Percentiles rank a stretch among this genome's conserved stretches.
phyloP scores from a whole-genome alignment of 1,284 basidiomycete species.

The Chiua sp. region DNA sequence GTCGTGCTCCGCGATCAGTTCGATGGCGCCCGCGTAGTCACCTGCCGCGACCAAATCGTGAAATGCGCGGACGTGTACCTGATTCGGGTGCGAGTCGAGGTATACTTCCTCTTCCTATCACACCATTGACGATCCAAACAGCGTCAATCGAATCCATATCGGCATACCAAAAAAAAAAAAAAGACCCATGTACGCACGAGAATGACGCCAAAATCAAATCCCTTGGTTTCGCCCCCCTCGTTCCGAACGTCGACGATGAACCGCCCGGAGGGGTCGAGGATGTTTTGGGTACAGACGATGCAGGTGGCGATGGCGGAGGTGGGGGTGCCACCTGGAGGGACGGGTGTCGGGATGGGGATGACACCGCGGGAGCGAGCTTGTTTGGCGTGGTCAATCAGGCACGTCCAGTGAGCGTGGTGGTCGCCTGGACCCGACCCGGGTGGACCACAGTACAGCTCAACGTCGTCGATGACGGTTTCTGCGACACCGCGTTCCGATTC shows the following conservation, averaged over 20 bases:
- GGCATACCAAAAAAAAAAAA: neutral
- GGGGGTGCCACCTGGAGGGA: neutral
- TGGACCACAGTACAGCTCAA: conserved; percentile 31
- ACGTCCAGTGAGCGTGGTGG: conserved; percentile 34
- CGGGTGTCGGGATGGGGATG: neutral
- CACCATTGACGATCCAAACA: too few species aligned
- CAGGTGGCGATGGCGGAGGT: conserved; percentile 9
- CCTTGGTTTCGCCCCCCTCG: conserved; percentile 27
- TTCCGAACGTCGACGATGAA: conserved; percentile 32
- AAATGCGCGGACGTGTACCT: conserved; percentile 27
- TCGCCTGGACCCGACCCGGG: conserved; percentile 27
- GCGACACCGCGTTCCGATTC: conserved; percentile 9
- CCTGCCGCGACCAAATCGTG: conserved; percentile 29
- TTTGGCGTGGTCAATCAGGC: conserved; percentile 29
- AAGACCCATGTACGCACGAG: conserved; percentile 26
- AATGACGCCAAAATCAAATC: conserved; percentile 33
- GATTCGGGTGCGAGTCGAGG: conserved; percentile 21
- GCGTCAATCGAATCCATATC: neutral
- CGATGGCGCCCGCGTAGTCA: conserved; percentile 22
- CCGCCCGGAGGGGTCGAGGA: conserved; percentile 17
- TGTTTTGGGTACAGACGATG: conserved; percentile 22
- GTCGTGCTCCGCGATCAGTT: conserved; percentile 23
- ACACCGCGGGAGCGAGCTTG: neutral
- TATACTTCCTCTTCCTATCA: conserved; percentile 31
- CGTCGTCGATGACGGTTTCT: conserved; percentile 24